Conservation (phyloP, 768 basidiomycete genomes). For the Pluteus cervinus region DNA sequence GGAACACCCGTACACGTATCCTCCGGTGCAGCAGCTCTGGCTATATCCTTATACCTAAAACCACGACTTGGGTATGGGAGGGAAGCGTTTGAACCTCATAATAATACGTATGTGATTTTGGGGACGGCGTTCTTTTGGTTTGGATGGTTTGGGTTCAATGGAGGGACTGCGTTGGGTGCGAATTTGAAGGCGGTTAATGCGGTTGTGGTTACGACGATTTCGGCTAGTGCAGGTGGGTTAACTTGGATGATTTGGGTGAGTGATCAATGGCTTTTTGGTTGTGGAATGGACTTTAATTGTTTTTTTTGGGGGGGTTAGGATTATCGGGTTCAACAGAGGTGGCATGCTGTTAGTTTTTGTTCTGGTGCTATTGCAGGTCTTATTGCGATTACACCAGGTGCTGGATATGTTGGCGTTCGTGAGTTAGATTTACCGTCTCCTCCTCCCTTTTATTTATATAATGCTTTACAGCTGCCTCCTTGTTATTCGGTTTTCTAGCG, state of each 20-base stretch:
- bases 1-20: constrained; percentile 96
- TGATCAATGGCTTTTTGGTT: background rate
- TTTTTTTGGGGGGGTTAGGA: constrained; percentile 38
- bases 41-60: constrained; percentile 86
- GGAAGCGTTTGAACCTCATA: constrained; percentile 89
- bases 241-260: constrained; percentile 88
- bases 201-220: constrained; percentile 89
- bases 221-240: constrained; percentile 81
- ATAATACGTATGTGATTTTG: constrained; percentile 86
- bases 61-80: constrained; percentile 89
- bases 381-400: constrained; percentile 84
- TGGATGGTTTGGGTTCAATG: constrained; percentile 95
- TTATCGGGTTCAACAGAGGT: constrained; percentile 88
- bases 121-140: constrained; percentile 94
- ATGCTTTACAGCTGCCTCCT: constrained; percentile 53
- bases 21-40: constrained; percentile 89
- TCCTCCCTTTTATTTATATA: background rate
- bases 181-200: constrained; percentile 84
- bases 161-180: constrained; percentile 83
- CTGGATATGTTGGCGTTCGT: constrained; percentile 76
- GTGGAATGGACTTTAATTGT: background rate
- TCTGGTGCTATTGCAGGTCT: constrained; percentile 91
- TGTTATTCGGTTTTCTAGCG: constrained; percentile 79
- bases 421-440: constrained; percentile 17
- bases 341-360: constrained; percentile 92